A percentile compares a stretch with the other conserved stretches of the same genome.
These are phyloP conservation scores for Fusarium neocosmosporiellum DNA, from an alignment of 2,329 filamentous ascomycete genomes.

Conservation along the genomic window DNA sequence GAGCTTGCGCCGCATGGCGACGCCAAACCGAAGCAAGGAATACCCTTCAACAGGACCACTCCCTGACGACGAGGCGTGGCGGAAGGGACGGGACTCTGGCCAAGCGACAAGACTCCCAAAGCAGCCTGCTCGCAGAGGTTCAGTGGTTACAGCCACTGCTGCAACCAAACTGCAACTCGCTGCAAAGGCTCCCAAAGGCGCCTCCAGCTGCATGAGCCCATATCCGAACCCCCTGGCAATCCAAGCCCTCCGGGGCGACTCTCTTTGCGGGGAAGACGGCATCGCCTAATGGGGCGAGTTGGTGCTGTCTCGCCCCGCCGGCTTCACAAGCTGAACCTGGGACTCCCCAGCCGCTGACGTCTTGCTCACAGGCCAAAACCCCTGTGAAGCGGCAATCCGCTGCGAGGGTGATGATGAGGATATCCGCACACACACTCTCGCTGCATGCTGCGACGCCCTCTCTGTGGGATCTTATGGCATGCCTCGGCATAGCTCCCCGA, in stretches of 20 bases:
- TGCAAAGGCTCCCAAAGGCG: constrained; percentile 4
- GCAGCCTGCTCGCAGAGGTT: not conserved
- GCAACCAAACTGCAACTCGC: constrained; percentile 16
- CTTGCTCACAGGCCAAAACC: constrained; percentile 7
- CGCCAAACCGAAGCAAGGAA: not conserved
- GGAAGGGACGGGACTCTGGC: not conserved
- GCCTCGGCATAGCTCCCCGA: not conserved
- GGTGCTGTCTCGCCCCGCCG: constrained; percentile 23
- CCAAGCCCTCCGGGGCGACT: constrained; percentile 8
- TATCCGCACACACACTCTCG: constrained; percentile 6
- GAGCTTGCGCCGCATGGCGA: not conserved
- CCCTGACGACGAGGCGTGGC: constrained; percentile 5
- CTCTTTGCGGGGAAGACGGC: constrained; percentile 33
- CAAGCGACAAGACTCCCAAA: not conserved
- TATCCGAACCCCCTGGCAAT: not conserved
- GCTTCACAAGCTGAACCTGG: not conserved
- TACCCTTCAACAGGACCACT: not conserved
- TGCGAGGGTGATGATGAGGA: constrained; percentile 17
- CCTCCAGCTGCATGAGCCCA: not conserved
- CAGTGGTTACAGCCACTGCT: constrained; percentile 8
- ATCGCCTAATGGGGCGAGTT: constrained; percentile 33
- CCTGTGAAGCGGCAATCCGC: constrained; percentile 9
- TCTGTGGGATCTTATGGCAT: constrained; percentile 12
- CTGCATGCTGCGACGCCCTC: not conserved
- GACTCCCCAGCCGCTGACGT: constrained; percentile 34